Evolutionary conservation across 2,329 filamentous ascomycete species (phyloP).

Genomic region (Elsinoe necatrix): DNA sequence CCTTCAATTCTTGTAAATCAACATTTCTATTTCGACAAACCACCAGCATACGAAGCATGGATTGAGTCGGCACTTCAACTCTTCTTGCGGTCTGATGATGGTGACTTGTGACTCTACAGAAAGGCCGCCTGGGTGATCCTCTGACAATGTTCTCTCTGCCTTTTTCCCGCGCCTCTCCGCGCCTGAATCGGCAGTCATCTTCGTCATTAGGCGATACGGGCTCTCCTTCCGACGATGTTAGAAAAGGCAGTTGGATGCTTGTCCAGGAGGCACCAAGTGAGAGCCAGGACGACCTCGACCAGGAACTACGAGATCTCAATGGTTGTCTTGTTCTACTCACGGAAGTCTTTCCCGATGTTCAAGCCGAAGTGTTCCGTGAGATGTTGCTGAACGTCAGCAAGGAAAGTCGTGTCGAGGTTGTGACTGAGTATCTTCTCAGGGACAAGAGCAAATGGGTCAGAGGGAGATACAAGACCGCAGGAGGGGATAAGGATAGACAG

Average conservation of each 20-base stretch:
- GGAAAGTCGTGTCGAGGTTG: conserved; percentile 66
- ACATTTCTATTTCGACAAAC: not conserved
- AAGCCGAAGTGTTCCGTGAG: conserved; percentile 73
- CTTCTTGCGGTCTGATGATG: not conserved
- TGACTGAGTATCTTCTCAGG: conserved; percentile 69
- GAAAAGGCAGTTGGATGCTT: conserved; percentile 10
- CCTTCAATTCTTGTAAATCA: not conserved
- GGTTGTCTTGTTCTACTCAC: conserved; percentile 58
- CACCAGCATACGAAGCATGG: not conserved
- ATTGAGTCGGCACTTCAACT: not conserved
- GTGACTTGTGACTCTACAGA: not conserved
- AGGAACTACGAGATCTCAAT: conserved; percentile 63
- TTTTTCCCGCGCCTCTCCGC: not conserved
- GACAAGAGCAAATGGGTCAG: conserved; percentile 62
- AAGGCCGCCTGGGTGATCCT: not conserved
- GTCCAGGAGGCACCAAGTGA: not conserved
- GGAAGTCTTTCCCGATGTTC: conserved; percentile 69
- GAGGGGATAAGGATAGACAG: conserved; percentile 9
- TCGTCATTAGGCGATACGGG: not conserved
- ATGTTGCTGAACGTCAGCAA: conserved; percentile 67
- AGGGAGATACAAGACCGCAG: conserved; percentile 45
- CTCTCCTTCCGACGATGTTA: not conserved
- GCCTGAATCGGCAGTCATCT: not conserved
- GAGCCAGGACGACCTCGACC: conserved; percentile 34
- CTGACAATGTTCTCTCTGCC: not conserved